Conservation (phyloP, 208 protist genomes). For the Leishmania tarentolae region DNA sequence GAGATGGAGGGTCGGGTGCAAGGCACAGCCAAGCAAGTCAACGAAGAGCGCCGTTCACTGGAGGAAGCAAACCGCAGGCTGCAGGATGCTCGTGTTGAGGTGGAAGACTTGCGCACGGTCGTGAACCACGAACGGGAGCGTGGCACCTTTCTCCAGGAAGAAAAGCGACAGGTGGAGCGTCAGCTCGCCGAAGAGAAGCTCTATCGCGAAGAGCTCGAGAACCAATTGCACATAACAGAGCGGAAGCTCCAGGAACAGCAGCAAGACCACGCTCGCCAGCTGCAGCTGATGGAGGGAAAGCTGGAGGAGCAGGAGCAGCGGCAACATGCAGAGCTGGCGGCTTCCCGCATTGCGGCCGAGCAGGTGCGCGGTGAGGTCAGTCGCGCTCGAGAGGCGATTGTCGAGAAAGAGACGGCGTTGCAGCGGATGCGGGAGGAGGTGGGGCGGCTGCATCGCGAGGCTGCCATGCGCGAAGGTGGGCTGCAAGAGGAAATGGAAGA, state of each 20-base stretch:
- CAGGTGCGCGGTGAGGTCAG: conserved; percentile 49
- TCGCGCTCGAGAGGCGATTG: conserved; percentile 44
- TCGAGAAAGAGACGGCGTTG: conserved; percentile 48
- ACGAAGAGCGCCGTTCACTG: conserved; percentile 52
- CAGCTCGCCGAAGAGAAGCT: conserved; percentile 44
- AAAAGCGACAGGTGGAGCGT: conserved; percentile 40
- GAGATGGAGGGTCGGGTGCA: conserved; percentile 53
- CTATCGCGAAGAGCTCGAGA: conserved; percentile 50
- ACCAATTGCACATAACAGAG: conserved; percentile 39
- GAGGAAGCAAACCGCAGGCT: conserved; percentile 39
- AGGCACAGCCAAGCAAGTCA: conserved; percentile 46
- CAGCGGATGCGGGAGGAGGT: conserved; percentile 69
- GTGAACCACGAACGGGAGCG: conserved; percentile 45
- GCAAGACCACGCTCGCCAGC: conserved; percentile 39
- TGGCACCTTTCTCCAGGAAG: conserved; percentile 38
- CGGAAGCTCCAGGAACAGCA: conserved; percentile 42
- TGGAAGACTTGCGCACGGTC: conserved; percentile 49
- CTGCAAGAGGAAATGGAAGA: conserved; percentile 71
- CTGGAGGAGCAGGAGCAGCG: conserved; percentile 52
- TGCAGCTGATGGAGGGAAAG: conserved; percentile 45
- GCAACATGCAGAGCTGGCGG: conserved; percentile 58
- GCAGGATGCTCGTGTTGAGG: conserved; percentile 45
- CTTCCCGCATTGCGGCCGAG: conserved; percentile 47
- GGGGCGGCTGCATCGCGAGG: conserved; percentile 55
- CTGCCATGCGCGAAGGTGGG: conserved; percentile 44